These are phyloP conservation scores for Gaeumannomyces sp. DNA, from an alignment of 2,329 filamentous ascomycete genomes.

Conservation along the genomic window DNA sequence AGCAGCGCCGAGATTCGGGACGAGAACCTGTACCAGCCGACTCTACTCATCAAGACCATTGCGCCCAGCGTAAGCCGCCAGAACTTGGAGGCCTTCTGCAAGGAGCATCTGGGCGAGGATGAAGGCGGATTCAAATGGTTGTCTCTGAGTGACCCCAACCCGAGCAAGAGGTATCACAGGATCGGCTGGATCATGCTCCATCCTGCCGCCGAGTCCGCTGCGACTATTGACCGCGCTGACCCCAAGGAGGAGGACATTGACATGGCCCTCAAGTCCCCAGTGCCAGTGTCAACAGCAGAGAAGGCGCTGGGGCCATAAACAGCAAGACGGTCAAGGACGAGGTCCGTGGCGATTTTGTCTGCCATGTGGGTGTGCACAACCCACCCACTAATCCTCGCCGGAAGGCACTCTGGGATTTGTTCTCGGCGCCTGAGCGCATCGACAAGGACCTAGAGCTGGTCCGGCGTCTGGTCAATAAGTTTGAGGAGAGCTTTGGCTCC, in stretches of 20 bases:
- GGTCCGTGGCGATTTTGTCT: conserved; percentile 89
- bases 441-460: conserved; percentile 84
- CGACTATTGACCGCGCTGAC: conserved; percentile 62
- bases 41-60: conserved; percentile 95
- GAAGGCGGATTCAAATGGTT: conserved; percentile 94
- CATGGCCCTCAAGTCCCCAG: conserved; percentile 47
- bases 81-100: conserved; percentile 91
- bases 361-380: conserved; percentile 93
- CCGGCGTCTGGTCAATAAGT: conserved; percentile 72
- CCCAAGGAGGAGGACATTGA: conserved; percentile 58
- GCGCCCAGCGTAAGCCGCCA: conserved; percentile 90
- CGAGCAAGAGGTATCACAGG: conserved; percentile 91
- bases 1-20: conserved; percentile 83
- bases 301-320: conserved; percentile 88
- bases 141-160: conserved; percentile 93
- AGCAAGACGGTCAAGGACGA: conserved; percentile 96
- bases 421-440: conserved; percentile 88
- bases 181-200: conserved; percentile 99
- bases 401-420: conserved; percentile 95
- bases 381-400: conserved; percentile 80
- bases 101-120: conserved; percentile 84
- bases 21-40: conserved; percentile 81
- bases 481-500: conserved; percentile 76
- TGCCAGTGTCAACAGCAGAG: conserved; percentile 59
- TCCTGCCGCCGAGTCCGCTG: conserved; percentile 58